These are phyloP conservation scores for Lentinus brumalis DNA, from an alignment of 768 basidiomycete species.

Conservation along the genomic window DNA sequence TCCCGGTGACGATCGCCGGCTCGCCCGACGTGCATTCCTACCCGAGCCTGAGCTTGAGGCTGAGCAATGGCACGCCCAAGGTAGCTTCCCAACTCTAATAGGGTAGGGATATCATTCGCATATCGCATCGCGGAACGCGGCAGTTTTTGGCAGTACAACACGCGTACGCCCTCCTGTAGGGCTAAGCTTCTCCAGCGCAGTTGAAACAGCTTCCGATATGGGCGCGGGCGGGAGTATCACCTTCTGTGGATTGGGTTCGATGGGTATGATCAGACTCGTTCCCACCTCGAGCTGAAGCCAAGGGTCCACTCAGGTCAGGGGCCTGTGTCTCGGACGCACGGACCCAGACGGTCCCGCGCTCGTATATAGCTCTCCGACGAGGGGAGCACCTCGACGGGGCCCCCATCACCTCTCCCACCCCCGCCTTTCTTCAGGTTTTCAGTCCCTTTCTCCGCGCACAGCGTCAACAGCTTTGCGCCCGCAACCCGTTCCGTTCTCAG, in stretches of 20 bases:
- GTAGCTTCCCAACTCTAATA: no score
- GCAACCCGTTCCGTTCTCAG: no score
- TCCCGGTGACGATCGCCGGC: no score
- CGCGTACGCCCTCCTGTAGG: no score
- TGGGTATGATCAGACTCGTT: not conserved
- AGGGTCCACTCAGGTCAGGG: not conserved
- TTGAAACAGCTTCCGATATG: not conserved
- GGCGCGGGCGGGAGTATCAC: not conserved
- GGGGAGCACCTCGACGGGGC: not conserved
- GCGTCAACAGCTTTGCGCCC: no score
- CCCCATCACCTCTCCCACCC: no score
- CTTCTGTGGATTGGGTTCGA: constrained; percentile 8
- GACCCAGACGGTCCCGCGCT: not conserved
- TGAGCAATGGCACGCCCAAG: no score
- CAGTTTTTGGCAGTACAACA: no score
- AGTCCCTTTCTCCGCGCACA: not conserved
- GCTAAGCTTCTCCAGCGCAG: not conserved
- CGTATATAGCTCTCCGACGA: not conserved
- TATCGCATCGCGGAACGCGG: no score
- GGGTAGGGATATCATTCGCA: no score
- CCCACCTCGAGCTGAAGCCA: not conserved
- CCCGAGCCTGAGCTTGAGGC: no score
- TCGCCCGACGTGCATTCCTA: no score
- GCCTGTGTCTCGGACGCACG: not conserved
- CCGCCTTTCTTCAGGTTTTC: not conserved